These are phyloP conservation scores for Kalaharituber pfeilii DNA, from an alignment of 2,329 filamentous ascomycete species.

Conservation along the genomic window DNA sequence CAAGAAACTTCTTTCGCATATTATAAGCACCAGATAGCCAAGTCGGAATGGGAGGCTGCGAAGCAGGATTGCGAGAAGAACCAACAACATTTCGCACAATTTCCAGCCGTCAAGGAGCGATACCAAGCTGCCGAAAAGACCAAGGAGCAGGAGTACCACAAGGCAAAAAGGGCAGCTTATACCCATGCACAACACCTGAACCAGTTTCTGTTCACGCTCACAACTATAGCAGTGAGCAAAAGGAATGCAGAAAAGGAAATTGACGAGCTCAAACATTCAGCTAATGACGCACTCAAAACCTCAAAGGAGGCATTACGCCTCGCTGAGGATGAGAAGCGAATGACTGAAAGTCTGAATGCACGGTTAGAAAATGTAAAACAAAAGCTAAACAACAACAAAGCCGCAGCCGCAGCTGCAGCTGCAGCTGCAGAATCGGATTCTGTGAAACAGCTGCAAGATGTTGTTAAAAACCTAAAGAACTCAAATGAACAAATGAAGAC, in stretches of 20 bases:
- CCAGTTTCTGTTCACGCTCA: background rate
- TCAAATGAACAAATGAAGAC: background rate
- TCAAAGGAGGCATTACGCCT: background rate
- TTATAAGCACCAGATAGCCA: background rate
- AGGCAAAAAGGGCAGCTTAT: background rate
- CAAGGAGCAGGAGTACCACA: background rate
- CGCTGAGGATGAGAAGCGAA: background rate
- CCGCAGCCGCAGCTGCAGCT: too few species aligned
- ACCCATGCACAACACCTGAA: background rate
- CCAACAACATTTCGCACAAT: background rate
- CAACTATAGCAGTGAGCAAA: background rate
- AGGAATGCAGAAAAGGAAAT: background rate
- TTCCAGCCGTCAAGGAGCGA: background rate
- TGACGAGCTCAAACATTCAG: background rate
- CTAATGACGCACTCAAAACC: background rate
- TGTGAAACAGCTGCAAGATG: background rate
- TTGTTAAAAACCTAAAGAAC: background rate
- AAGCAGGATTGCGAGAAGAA: background rate
- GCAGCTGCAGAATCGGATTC: background rate
- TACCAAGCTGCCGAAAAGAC: background rate
- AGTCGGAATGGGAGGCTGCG: background rate
- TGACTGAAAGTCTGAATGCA: background rate
- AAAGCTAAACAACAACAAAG: background rate
- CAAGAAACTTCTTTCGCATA: background rate
- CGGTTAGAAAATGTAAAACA: background rate